These are phyloP conservation scores for Globisporangium cederbergense DNA, from an alignment of 352 stramenopile species.

Conservation along the genomic window DNA sequence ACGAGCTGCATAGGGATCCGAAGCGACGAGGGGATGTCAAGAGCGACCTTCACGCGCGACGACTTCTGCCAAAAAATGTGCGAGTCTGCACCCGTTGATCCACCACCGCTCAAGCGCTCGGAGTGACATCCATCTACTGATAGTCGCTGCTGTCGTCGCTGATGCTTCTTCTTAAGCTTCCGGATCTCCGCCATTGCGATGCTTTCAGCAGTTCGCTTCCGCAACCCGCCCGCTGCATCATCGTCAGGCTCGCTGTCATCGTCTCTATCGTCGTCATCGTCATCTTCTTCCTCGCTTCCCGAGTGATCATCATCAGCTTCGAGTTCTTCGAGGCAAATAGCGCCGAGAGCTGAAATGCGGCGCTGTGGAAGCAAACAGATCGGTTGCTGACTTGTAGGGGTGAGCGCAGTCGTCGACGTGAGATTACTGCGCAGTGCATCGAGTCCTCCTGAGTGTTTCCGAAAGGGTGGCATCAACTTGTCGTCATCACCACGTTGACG, in stretches of 20 bases:
- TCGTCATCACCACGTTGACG: neutral
- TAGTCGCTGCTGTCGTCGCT: constrained; percentile 23
- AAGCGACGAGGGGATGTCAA: constrained; percentile 27
- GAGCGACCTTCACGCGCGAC: constrained; percentile 29
- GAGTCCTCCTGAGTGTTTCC: constrained; percentile 1
- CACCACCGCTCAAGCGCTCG: neutral
- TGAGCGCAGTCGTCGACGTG: neutral
- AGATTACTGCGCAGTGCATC: constrained; percentile 7
- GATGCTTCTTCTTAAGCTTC: constrained; percentile 26
- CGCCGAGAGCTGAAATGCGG: constrained; percentile 31
- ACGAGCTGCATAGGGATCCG: constrained; percentile 16
- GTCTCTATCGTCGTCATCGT: constrained; percentile 24
- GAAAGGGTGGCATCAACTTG: neutral
- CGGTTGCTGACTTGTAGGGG: neutral
- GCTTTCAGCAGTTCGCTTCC: constrained; percentile 3
- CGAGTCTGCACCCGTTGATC: neutral
- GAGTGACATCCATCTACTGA: neutral
- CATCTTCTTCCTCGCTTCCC: constrained; percentile 14
- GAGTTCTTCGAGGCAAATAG: constrained; percentile 8
- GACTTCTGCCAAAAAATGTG: constrained; percentile 56
- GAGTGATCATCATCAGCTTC: neutral
- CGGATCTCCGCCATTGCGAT: constrained; percentile 21
- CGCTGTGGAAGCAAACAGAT: constrained; percentile 32
- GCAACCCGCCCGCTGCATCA: neutral
- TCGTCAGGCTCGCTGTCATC: constrained; percentile 16